These are phyloP conservation scores for Nannizzia gypsea DNA, from an alignment of 2,329 filamentous ascomycete species.

Conservation along the genomic window DNA sequence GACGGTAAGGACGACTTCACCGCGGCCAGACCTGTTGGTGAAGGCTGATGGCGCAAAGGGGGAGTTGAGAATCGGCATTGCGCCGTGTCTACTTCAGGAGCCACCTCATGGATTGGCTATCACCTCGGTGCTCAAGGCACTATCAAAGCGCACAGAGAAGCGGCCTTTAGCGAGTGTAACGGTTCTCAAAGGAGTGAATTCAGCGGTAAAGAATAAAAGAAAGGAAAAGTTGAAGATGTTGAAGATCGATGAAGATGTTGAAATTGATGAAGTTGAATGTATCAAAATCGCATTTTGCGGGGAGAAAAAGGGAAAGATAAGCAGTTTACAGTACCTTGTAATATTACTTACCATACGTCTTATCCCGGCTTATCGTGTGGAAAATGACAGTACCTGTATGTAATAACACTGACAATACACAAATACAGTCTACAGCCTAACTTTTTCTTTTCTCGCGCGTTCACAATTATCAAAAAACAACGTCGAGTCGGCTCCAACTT, in stretches of 20 bases:
- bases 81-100: background rate
- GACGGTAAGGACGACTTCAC: conserved; percentile 60
- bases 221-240: background rate
- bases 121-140: background rate
- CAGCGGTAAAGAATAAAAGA: background rate
- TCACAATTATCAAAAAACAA: background rate
- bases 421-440: background rate
- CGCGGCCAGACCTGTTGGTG: conserved; percentile 58
- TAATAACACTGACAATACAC: conserved; percentile 1
- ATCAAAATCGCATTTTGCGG: background rate
- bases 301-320: background rate
- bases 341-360: background rate
- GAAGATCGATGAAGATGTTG: background rate
- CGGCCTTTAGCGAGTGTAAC: too few relatives aligned
- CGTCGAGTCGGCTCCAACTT: background rate
- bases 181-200: background rate
- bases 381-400: background rate
- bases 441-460: background rate
- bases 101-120: background rate
- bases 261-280: background rate
- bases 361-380: background rate
- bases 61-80: conserved; percentile 31
- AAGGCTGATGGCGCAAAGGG: conserved; percentile 67
- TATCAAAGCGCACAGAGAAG: background rate
- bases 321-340: background rate